Evolutionary conservation across 139 green algal species (phyloP).

Genomic region (Chlorella sp.): DNA sequence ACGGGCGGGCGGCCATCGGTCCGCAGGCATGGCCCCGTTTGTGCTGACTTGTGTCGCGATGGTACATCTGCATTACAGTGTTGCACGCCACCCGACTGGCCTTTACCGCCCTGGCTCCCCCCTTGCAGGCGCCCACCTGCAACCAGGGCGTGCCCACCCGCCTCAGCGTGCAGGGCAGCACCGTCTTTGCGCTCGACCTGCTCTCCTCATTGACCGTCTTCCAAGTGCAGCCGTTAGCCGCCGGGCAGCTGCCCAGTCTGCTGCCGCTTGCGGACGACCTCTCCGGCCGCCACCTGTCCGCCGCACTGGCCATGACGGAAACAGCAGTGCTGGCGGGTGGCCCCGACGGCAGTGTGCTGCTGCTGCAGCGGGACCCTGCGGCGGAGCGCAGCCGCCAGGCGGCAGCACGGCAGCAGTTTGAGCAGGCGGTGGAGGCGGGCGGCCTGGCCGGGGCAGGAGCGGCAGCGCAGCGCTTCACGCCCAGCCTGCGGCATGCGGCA

Average conservation of each 20-base stretch:
- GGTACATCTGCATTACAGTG: too few species aligned
- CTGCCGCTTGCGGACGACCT: slow-evolving; percentile 5
- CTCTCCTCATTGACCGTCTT: slow-evolving; percentile 22
- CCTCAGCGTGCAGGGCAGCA: neutral
- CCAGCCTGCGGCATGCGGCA: neutral
- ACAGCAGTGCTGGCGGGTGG: neutral
- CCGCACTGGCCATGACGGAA: neutral
- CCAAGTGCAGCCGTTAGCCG: slow-evolving; percentile 10
- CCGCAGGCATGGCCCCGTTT: too few species aligned
- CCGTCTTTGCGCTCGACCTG: neutral
- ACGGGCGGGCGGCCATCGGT: too few species aligned
- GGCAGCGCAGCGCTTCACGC: neutral
- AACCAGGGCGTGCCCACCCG: slow-evolving; percentile 2
- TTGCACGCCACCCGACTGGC: too few species aligned
- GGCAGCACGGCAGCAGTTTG: neutral
- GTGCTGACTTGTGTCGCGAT: too few species aligned
- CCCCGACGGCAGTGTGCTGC: neutral
- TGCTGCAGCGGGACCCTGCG: neutral
- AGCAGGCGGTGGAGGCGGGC: neutral
- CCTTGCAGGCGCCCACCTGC: slow-evolving; percentile 15
- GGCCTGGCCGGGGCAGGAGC: neutral
- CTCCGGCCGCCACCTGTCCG: neutral
- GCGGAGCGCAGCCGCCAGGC: slow-evolving; percentile 1
- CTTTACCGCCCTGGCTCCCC: too few species aligned
- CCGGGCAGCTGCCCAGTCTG: neutral